Conservation (phyloP, 345 rosid species). For the Euclidium syriacum region DNA sequence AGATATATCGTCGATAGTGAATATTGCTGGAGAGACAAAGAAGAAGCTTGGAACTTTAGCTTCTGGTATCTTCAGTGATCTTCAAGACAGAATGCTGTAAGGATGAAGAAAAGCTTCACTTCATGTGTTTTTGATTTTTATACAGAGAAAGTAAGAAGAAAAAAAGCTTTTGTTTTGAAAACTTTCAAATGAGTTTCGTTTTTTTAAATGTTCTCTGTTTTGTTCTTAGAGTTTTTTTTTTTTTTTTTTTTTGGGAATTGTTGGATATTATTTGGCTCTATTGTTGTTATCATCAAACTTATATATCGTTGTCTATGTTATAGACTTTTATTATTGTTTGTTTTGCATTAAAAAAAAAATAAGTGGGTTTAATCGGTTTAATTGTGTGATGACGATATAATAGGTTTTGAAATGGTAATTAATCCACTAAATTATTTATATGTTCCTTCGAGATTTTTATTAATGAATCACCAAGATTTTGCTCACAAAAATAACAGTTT, state of each 20-base stretch:
- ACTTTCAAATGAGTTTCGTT: constrained; percentile 13
- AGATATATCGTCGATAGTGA: constrained; percentile 86
- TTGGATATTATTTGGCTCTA: constrained; percentile 3
- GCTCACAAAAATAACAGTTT: too few relatives aligned
- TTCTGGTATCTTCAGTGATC: constrained; percentile 71
- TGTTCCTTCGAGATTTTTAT: neutral
- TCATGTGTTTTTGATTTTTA: constrained; percentile 3
- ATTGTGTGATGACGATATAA: neutral
- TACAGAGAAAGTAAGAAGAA: constrained; percentile 6
- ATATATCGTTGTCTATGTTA: neutral
- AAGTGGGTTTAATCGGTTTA: neutral
- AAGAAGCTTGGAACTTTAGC: constrained; percentile 91
- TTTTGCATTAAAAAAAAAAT: neutral
- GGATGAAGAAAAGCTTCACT: neutral
- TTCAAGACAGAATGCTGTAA: constrained; percentile 94
- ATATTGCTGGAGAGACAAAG: constrained; percentile 95
- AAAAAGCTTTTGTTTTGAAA: neutral
- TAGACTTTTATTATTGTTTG: constrained; percentile 9
- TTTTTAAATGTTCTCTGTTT: constrained; percentile 10
- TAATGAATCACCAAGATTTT: too few relatives aligned
- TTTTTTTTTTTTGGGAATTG: constrained; percentile 12
- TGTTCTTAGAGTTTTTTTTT: constrained; percentile 3
- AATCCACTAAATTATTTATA: too few relatives aligned
- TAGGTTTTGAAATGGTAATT: too few relatives aligned
- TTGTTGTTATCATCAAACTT: constrained; percentile 13